phyloP scores from a whole-genome alignment of 305 asterid genomes.

The Fraxinus nigra region DNA sequence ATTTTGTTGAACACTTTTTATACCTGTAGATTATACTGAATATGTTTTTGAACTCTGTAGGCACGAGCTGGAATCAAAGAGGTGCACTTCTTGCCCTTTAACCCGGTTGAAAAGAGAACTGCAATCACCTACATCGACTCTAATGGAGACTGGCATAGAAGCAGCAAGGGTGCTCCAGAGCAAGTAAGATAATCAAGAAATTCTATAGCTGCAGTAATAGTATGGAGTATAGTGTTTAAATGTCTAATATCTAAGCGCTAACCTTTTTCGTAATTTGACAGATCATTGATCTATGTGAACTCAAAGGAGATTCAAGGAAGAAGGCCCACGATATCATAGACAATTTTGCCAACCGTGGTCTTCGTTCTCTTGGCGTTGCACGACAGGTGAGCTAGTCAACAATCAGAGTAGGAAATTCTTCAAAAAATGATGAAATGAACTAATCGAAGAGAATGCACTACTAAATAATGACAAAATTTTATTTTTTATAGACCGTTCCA shows the following conservation, averaged over 20 bases:
- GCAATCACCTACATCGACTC: slow-evolving; percentile 78
- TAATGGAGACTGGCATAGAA: slow-evolving; percentile 72
- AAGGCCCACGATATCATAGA: slow-evolving; percentile 72
- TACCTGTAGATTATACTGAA: background rate
- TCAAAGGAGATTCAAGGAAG: slow-evolving; percentile 53
- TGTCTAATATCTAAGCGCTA: background rate
- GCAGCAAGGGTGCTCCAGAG: slow-evolving; percentile 99
- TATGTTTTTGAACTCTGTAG: background rate
- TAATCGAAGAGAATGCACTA: background rate
- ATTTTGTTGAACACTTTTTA: background rate
- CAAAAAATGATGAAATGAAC: background rate
- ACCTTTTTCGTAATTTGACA: slow-evolving; percentile 11
- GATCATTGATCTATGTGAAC: slow-evolving; percentile 79
- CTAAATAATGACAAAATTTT: background rate
- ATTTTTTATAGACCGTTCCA: slow-evolving; percentile 42
- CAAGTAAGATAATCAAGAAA: slow-evolving; percentile 46
- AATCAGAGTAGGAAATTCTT: background rate
- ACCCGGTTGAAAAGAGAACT: slow-evolving; percentile 87
- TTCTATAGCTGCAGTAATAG: background rate
- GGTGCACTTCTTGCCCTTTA: slow-evolving; percentile 90
- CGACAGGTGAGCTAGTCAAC: slow-evolving; percentile 46
- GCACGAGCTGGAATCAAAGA: slow-evolving; percentile 76
- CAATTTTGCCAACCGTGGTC: slow-evolving; percentile 83
- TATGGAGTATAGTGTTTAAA: background rate
- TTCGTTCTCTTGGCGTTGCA: slow-evolving; percentile 85